Evolutionary conservation across 768 basidiomycete genomes (phyloP).

Genomic region (Multifurca ochricompacta): DNA sequence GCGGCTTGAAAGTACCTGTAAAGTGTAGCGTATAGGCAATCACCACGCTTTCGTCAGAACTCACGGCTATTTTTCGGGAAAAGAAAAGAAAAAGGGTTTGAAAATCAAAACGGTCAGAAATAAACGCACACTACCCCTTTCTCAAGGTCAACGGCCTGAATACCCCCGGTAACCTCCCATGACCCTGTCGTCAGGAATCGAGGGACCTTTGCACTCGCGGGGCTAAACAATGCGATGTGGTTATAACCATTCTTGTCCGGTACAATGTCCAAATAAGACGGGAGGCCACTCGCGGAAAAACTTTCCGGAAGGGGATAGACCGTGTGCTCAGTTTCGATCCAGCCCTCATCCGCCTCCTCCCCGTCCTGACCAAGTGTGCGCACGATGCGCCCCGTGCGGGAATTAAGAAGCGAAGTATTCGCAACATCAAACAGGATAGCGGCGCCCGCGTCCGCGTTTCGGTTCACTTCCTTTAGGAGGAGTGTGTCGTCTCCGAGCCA

Average conservation of each 20-base stretch:
- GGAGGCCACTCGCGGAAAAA: constrained; percentile 35
- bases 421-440: constrained; percentile 68
- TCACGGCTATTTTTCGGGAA: too few species aligned
- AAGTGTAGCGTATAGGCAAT: too few species aligned
- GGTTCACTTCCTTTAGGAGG: constrained; percentile 79
- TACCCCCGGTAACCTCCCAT: constrained; percentile 82
- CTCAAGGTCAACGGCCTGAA: constrained; percentile 62
- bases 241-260: constrained; percentile 77
- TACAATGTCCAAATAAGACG: constrained; percentile 86
- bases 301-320: constrained; percentile 48
- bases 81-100: background rate
- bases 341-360: constrained; percentile 86
- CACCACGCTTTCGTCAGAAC: background rate
- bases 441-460: constrained; percentile 73
- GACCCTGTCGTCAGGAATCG: constrained; percentile 78
- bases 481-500: constrained; percentile 79
- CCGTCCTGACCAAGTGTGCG: constrained; percentile 74
- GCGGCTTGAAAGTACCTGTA: constrained; percentile 84
- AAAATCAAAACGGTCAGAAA: constrained; percentile 6
- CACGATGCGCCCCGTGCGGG: constrained; percentile 46
- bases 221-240: constrained; percentile 88
- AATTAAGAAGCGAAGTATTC: constrained; percentile 22
- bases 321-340: constrained; percentile 76
- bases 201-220: constrained; percentile 60
- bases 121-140: constrained; percentile 65